Conservation (phyloP, 495 filamentous ascomycete species). For the Filosporella fistucella region DNA sequence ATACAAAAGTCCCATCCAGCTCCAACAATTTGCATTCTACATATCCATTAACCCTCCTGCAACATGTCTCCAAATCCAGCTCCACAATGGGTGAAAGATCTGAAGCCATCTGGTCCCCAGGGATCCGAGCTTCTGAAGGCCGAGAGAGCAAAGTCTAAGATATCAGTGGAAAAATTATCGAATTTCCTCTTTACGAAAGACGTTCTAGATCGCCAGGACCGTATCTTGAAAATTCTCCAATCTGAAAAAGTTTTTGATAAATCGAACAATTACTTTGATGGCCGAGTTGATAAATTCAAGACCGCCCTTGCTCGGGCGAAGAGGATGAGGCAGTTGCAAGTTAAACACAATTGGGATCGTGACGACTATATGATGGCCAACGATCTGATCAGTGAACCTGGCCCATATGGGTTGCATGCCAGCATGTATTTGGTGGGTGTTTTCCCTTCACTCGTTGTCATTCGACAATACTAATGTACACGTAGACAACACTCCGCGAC, state of each 20-base stretch:
- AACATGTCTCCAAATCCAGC: slow-evolving; percentile 19
- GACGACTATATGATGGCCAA: slow-evolving; percentile 57
- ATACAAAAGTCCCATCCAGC: slow-evolving; percentile 6
- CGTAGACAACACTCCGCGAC: slow-evolving; percentile 55
- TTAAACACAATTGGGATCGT: slow-evolving; percentile 56
- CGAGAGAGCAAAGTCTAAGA: slow-evolving; percentile 56
- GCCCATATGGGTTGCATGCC: slow-evolving; percentile 64
- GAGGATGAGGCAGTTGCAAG: slow-evolving; percentile 57
- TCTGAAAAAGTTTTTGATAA: slow-evolving; percentile 64
- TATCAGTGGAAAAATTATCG: slow-evolving; percentile 45
- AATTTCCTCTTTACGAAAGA: slow-evolving; percentile 58
- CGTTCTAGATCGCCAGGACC: slow-evolving; percentile 44
- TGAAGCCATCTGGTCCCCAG: slow-evolving; percentile 57
- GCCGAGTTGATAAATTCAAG: slow-evolving; percentile 59
- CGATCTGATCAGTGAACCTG: slow-evolving; percentile 59
- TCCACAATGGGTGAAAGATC: slow-evolving; percentile 60
- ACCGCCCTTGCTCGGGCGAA: slow-evolving; percentile 59
- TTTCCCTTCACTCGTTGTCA: neutral
- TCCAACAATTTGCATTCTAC: neutral
- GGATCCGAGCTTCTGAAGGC: slow-evolving; percentile 53
- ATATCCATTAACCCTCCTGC: neutral
- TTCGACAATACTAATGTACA: slow-evolving; percentile 19
- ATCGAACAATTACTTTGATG: slow-evolving; percentile 61
- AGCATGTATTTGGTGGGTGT: slow-evolving; percentile 53
- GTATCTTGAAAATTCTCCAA: slow-evolving; percentile 50